Percentiles rank a stretch among this genome's conserved stretches.
These are phyloP conservation scores for Boletus speciosus DNA, from an alignment of 768 basidiomycete genomes.

Conservation along the genomic window DNA sequence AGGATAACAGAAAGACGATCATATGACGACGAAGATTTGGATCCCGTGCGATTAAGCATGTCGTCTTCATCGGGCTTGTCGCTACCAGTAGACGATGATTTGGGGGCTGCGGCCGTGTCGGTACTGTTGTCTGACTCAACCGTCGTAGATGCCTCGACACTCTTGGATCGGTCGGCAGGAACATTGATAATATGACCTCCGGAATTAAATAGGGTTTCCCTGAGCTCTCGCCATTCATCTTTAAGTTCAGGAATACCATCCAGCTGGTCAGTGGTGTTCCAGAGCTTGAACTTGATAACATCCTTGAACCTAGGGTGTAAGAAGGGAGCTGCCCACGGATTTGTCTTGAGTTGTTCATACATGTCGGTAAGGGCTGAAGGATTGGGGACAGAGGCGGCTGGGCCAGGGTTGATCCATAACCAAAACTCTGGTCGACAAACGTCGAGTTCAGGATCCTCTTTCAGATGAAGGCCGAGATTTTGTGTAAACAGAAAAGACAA, in stretches of 20 bases:
- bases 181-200: constrained; percentile 74
- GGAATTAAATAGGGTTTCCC: constrained; percentile 80
- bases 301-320: constrained; percentile 89
- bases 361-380: constrained; percentile 78
- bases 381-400: constrained; percentile 86
- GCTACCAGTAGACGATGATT: constrained; percentile 18
- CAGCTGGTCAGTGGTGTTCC: constrained; percentile 97
- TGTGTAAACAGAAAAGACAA: constrained; percentile 96
- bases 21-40: constrained; percentile 82
- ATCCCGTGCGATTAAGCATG: constrained; percentile 80
- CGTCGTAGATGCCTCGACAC: constrained; percentile 17
- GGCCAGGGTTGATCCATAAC: constrained; percentile 99
- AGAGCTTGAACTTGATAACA: constrained; percentile 91
- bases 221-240: constrained; percentile 81
- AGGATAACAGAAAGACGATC: constrained; percentile 90
- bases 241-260: constrained; percentile 88
- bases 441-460: constrained; percentile 37
- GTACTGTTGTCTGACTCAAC: constrained; percentile 24
- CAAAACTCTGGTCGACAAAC: constrained; percentile 90
- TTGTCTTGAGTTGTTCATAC: constrained; percentile 75
- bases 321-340: constrained; percentile 95
- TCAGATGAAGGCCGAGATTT: constrained; percentile 78
- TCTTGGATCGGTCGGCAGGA: constrained; percentile 41
- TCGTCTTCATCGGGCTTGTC: constrained; percentile 44
- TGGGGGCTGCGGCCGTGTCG: constrained; percentile 11